Evolutionary conservation across 306 rosid genomes (phyloP).

Genomic region (Cucurbita argyrosperma): DNA sequence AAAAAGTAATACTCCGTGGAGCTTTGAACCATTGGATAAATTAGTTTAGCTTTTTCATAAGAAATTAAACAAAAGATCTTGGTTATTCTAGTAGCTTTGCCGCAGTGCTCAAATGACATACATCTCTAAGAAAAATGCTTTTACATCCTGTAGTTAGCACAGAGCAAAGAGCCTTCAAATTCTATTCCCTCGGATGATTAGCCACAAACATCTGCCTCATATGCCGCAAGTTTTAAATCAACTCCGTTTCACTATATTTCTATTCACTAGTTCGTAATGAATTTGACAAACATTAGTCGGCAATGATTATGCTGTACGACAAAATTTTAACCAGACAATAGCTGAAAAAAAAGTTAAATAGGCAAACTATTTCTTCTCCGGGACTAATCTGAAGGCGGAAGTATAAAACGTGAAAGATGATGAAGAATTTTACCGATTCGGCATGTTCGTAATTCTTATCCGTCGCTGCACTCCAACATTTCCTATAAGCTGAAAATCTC

Average conservation of each 20-base stretch:
- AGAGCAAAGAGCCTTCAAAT: background rate
- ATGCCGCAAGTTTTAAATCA: background rate
- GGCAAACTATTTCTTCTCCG: background rate
- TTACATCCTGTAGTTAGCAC: background rate
- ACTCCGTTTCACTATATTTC: background rate
- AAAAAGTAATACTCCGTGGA: background rate
- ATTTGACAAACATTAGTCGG: background rate
- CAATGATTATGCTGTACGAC: background rate
- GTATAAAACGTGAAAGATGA: background rate
- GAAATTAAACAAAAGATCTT: background rate
- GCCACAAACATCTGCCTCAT: background rate
- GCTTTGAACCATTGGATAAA: background rate
- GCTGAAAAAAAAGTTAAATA: background rate
- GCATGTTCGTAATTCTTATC: slow-evolving; percentile 19
- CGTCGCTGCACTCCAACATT: slow-evolving; percentile 29
- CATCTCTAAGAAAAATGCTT: background rate
- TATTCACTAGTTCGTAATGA: background rate
- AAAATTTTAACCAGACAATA: background rate
- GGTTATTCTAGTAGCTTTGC: background rate
- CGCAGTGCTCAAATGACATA: background rate
- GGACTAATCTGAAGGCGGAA: background rate
- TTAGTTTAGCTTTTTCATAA: background rate
- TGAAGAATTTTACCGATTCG: slow-evolving; percentile 42
- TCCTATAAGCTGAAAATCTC: slow-evolving; percentile 17
- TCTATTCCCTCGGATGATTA: background rate